These are phyloP conservation scores for Monilinia fructigena DNA, from an alignment of 2,329 filamentous ascomycete species.

Conservation along the genomic window DNA sequence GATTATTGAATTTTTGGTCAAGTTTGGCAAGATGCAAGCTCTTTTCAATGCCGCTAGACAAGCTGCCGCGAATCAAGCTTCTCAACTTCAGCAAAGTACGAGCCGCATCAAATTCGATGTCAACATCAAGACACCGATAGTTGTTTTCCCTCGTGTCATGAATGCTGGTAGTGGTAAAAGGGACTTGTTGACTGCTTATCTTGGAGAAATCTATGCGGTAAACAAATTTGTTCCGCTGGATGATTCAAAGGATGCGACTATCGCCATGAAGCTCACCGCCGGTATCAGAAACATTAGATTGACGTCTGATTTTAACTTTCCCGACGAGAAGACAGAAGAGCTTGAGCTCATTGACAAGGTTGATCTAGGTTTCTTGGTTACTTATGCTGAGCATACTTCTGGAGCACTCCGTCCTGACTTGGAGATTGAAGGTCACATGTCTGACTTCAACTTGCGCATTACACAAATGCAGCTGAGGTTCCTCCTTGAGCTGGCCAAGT, in stretches of 20 bases:
- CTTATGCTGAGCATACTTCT: constrained; percentile 80
- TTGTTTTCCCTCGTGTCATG: constrained; percentile 85
- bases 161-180: constrained; percentile 66
- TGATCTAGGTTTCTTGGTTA: constrained; percentile 88
- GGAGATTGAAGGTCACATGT: constrained; percentile 89
- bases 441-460: constrained; percentile 83
- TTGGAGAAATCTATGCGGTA: constrained; percentile 96
- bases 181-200: constrained; percentile 85
- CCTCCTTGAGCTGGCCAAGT: constrained; percentile 79
- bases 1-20: constrained; percentile 96
- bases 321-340: constrained; percentile 71
- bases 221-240: constrained; percentile 88
- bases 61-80: constrained; percentile 90
- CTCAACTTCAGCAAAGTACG: constrained; percentile 85
- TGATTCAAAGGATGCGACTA: constrained; percentile 68
- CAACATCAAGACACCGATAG: constrained; percentile 88
- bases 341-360: constrained; percentile 97
- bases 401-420: constrained; percentile 81
- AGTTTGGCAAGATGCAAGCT: constrained; percentile 99
- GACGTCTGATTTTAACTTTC: constrained; percentile 85
- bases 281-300: constrained; percentile 90
- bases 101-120: constrained; percentile 93
- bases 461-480: constrained; percentile 92
- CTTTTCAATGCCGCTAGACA: constrained; percentile 96
- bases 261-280: constrained; percentile 85